Evolutionary conservation across 768 basidiomycete species (phyloP).

Genomic region (Auricularia sp.): DNA sequence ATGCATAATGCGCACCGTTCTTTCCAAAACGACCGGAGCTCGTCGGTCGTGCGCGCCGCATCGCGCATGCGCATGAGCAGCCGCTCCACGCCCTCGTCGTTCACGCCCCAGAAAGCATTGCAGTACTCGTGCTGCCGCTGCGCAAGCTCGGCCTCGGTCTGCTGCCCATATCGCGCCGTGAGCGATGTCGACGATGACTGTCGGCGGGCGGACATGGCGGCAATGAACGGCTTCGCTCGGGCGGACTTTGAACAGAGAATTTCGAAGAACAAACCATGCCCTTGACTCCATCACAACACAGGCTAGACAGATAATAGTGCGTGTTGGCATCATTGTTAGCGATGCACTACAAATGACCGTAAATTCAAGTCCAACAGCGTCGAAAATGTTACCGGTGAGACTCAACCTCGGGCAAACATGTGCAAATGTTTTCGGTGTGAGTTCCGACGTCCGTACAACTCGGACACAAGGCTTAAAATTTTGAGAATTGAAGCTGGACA

Average conservation of each 20-base stretch:
- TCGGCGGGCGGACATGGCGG: constrained; percentile 57
- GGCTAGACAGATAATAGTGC: too few relatives aligned
- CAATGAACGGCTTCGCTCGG: background rate
- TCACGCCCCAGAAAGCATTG: constrained; percentile 90
- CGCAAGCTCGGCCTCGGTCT: constrained; percentile 22
- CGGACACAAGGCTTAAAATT: too few relatives aligned
- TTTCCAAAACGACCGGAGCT: constrained; percentile 81
- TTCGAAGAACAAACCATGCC: too few relatives aligned
- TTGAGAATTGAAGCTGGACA: too few relatives aligned
- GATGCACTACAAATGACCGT: too few relatives aligned
- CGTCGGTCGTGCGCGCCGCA: constrained; percentile 77
- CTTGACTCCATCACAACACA: too few relatives aligned
- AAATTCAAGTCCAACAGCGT: too few relatives aligned
- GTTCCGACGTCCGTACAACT: too few relatives aligned
- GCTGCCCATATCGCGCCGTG: constrained; percentile 53
- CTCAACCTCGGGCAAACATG: too few relatives aligned
- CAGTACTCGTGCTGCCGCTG: constrained; percentile 74
- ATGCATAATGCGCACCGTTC: constrained; percentile 56
- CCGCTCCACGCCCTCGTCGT: constrained; percentile 83
- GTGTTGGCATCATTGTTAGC: too few relatives aligned
- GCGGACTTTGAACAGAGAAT: background rate
- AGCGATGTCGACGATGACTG: constrained; percentile 77
- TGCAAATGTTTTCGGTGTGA: too few relatives aligned
- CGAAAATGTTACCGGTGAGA: too few relatives aligned
- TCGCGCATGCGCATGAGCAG: constrained; percentile 84